Base-by-base conservation (phyloP, 2,329 filamentous ascomycete species). In the Clarireedia hainanense region DNA sequence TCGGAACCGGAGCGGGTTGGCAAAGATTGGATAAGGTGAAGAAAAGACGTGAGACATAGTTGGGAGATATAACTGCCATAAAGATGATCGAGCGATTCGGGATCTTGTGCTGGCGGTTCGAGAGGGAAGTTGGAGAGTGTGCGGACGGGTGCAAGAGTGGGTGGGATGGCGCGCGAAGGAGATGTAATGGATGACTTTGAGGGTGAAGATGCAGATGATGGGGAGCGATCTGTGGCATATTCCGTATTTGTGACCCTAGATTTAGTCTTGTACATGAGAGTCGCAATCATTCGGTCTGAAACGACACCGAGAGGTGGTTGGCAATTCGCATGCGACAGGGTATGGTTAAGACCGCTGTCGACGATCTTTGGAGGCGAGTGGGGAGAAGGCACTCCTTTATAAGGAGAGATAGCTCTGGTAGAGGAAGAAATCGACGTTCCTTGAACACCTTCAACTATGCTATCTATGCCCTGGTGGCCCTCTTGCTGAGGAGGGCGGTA, bases 51-150 rank as follows among this genome's bases (percentile, higher is more conserved):
- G 59, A 60, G 77, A 71, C 83, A 85, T 58, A 85, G 74, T 5
- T 82, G 80, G 17, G 81, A 84, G 65, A 85, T 78, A 64, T 83
- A 83, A 20, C 80, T 83, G 59, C 83, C 83, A 63, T 86, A 86
- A 17, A 85, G 75, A 59, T 84, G 80, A 65, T 86, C 82, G 52
- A 85, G 76, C 55, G 81, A 74, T 70, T 84, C 75, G 63, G 79
- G 71, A 66, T 83, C 76, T 63, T 76, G 71, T 53, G 70, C 60
- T 49, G 76, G 75, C 57, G 81, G 75, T 67, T 85, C 80, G 50
- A 84, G 75, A 24, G 83, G 80, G 63, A 83, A 83, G 60, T 74
- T 73, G n/a, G 80, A 76, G 55, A 78, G 74, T 61, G 79, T 76
- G 62, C 75, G 78, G 49, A 82, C 80, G 7, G 84, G 80, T 17